These are phyloP conservation scores for Plasmodium coatneyi DNA, from an alignment of 169 alveolate species.

Conservation along the genomic window DNA sequence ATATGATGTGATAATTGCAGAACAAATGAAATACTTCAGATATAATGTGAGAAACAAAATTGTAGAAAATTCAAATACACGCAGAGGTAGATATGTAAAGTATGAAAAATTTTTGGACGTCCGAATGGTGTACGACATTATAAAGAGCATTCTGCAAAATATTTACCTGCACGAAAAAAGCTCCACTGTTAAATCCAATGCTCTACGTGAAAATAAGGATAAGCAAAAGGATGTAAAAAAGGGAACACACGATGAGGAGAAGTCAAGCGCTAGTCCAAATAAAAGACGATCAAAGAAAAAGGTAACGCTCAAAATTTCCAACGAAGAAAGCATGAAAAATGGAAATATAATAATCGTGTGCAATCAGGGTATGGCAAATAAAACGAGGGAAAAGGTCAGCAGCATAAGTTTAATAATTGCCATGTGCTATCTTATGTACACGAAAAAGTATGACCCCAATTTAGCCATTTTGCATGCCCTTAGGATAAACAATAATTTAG, in stretches of 20 bases:
- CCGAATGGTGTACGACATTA: conserved; percentile 25
- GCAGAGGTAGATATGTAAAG: conserved; percentile 7
- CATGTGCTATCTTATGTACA: conserved; percentile 73
- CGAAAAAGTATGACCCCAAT: conserved; percentile 22
- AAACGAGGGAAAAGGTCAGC: conserved; percentile 5
- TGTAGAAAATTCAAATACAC: conserved; percentile 14
- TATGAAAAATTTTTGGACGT: conserved; percentile 24
- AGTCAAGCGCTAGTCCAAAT: background rate
- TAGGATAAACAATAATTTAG: conserved; percentile 40
- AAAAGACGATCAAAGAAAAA: background rate
- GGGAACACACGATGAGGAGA: background rate
- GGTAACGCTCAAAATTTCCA: background rate
- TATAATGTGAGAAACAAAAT: conserved; percentile 11
- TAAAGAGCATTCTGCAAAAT: conserved; percentile 11
- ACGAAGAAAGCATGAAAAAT: background rate
- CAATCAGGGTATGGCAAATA: conserved; percentile 43
- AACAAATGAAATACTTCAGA: conserved; percentile 13
- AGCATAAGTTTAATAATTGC: conserved; percentile 65
- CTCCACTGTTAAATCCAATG: background rate
- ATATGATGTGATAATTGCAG: background rate
- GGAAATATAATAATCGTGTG: conserved; percentile 43
- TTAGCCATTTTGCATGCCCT: conserved; percentile 12
- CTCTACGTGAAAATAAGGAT: background rate
- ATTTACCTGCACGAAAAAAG: background rate
- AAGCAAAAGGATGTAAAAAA: background rate